Base-by-base conservation (phyloP, 495 filamentous ascomycete species). In the Letharia lupina region DNA sequence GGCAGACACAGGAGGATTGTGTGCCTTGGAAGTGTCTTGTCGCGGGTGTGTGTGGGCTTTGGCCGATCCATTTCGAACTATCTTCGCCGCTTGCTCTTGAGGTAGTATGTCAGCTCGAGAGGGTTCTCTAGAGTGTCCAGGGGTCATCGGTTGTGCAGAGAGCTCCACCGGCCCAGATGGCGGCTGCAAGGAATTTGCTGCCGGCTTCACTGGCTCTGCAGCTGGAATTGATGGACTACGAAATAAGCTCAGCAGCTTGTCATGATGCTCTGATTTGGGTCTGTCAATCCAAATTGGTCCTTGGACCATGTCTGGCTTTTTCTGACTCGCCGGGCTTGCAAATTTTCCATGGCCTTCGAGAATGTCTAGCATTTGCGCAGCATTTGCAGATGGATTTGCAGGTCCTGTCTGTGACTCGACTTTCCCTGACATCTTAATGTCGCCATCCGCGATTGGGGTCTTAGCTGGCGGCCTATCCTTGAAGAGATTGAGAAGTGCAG, bases 401-500 rank as follows among this genome's bases (percentile, higher is more conserved):
- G n/a, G 15, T 40, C 37, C 44, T 15, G 59, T 18, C 39, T 42
- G 45, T 23, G n/a, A 20, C 23, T 41, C 35, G 37, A 10, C 40
- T 23, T 42, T 16, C 7, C 10, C 37, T 39, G 58, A 42, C 42
- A n/a, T 37, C 48, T 61, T 61, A 13, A 40, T 41, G 9, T 48
- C 59, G 13, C 35, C 50, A 10, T 33, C 31, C 44, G 50, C 45
- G 45, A 42, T 39, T 44, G 57, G 8, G 16, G 39, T 15, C 23
- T 65, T 57, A 8, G 37, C 37, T 42, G 56, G 62, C 41, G 40
- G 60, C 60, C 48, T 66, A 37, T 72, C 74, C 72, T 87, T 91
- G 74, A 91, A 88, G 3, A 86, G 79, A 70, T 82, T 86, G 56
- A 91, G 74, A 9, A 91, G 73, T 39, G 84, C 80, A 62, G 85